These are phyloP conservation scores for Grigorovia transvaalensis DNA, from an alignment of 805 yeast species.

Conservation along the genomic window DNA sequence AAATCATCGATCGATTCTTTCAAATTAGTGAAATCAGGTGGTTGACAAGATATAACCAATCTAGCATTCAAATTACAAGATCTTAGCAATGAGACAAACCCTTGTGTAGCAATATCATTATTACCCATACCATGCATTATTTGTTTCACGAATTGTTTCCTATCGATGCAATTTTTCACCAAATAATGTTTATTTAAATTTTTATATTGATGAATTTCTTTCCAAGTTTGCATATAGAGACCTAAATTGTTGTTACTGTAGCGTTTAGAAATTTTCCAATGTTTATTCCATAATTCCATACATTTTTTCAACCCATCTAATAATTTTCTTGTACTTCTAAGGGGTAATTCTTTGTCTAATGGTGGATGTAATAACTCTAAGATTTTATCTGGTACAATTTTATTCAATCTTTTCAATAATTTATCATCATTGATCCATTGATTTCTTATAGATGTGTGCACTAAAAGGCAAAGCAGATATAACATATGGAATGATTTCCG, in stretches of 20 bases:
- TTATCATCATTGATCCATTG: slow-evolving; percentile 53
- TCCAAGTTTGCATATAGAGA: slow-evolving; percentile 38
- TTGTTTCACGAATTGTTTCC: slow-evolving; percentile 34
- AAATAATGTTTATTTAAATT: slow-evolving; percentile 3
- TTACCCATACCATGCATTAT: slow-evolving; percentile 50
- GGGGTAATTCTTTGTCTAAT: slow-evolving; percentile 28
- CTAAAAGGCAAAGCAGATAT: slow-evolving; percentile 46
- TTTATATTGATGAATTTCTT: slow-evolving; percentile 26
- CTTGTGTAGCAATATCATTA: slow-evolving; percentile 74
- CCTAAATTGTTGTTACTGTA: slow-evolving; percentile 25
- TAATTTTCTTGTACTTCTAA: slow-evolving; percentile 48
- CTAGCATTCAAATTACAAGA: slow-evolving; percentile 64
- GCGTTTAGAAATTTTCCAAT: slow-evolving; percentile 38
- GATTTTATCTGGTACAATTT: slow-evolving; percentile 38
- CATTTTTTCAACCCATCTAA: slow-evolving; percentile 67
- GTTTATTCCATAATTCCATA: slow-evolving; percentile 49
- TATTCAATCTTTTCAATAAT: slow-evolving; percentile 34
- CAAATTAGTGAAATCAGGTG: slow-evolving; percentile 65
- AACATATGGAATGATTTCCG: slow-evolving; percentile 50
- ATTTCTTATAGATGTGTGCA: slow-evolving; percentile 62
- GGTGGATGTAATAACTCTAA: slow-evolving; percentile 41
- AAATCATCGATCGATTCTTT: slow-evolving; percentile 5
- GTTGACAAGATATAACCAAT: slow-evolving; percentile 74
- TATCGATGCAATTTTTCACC: slow-evolving; percentile 24
- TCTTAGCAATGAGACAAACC: slow-evolving; percentile 68